Percentiles rank a stretch among this genome's conserved stretches.
These are phyloP conservation scores for Endocladia muricata DNA, from an alignment of 31 red algal genomes.

Conservation along the genomic window DNA sequence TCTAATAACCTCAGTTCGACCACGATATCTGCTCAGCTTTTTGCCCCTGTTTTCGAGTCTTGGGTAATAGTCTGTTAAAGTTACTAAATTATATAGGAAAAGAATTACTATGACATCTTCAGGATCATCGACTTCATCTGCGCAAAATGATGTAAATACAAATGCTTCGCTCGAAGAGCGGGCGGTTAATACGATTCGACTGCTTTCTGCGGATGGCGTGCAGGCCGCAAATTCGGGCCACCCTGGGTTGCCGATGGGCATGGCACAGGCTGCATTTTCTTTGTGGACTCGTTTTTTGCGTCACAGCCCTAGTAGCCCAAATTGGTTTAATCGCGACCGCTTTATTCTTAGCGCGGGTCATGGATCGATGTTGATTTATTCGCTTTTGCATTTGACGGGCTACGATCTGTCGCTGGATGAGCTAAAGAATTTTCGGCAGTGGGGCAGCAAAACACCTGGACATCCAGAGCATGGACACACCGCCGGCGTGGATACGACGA, in stretches of 20 bases:
- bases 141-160: too few relatives aligned
- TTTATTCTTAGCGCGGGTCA: conserved; percentile 95
- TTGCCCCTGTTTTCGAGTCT: too few relatives aligned
- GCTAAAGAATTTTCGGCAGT: conserved; percentile 91
- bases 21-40: too few relatives aligned
- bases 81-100: too few relatives aligned
- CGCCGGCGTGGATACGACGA: conserved; percentile 88
- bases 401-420: conserved; percentile 91
- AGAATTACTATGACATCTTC: too few relatives aligned
- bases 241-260: conserved; percentile 92
- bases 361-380: conserved; percentile 91
- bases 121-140: too few relatives aligned
- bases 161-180: too few relatives aligned
- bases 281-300: conserved; percentile 77
- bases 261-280: conserved; percentile 68
- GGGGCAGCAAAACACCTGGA: conserved; percentile 65
- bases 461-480: conserved; percentile 95
- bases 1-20: too few relatives aligned
- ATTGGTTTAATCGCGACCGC: conserved; percentile 90
- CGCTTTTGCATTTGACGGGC: conserved; percentile 83
- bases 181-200: conserved; percentile 75
- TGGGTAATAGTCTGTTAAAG: too few relatives aligned
- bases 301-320: conserved; percentile 86
- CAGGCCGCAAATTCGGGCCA: conserved; percentile 89
- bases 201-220: conserved; percentile 88